Evolutionary conservation across 495 filamentous ascomycete species (phyloP).

Genomic region (Aspergillus nidulans): DNA sequence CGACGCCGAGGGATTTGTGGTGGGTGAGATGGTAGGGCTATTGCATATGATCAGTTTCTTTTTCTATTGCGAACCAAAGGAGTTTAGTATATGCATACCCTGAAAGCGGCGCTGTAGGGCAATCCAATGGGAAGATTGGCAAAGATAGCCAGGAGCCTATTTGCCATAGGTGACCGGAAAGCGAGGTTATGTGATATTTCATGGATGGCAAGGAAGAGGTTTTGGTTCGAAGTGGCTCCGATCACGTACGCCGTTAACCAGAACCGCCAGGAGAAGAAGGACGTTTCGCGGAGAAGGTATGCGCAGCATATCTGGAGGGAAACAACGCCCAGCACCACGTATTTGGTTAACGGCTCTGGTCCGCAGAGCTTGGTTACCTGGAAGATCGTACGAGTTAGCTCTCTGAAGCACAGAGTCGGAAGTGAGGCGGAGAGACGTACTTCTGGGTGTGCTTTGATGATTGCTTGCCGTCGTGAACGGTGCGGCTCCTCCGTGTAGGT

Average conservation of each 20-base stretch:
- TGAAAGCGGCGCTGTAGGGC: constrained; percentile 94
- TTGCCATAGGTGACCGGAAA: constrained; percentile 78
- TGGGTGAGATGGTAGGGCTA: constrained; percentile 97
- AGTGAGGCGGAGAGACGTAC: constrained; percentile 46
- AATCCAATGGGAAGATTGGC: constrained; percentile 95
- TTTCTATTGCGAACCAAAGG: neutral
- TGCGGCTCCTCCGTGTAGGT: constrained; percentile 99
- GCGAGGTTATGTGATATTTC: constrained; percentile 98
- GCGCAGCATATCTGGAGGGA: constrained; percentile 75
- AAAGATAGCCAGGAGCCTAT: constrained; percentile 82
- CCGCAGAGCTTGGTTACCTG: constrained; percentile 98
- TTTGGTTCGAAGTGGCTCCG: constrained; percentile 96
- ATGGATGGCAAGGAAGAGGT: constrained; percentile 97
- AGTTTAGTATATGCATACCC: constrained; percentile 47
- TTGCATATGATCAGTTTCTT: constrained; percentile 11
- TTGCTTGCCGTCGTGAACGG: constrained; percentile 79
- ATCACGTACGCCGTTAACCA: constrained; percentile 85
- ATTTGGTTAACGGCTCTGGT: constrained; percentile 93
- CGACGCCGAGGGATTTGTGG: constrained; percentile 97
- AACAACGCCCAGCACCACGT: constrained; percentile 81
- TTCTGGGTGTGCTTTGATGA: constrained; percentile 98
- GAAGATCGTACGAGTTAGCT: neutral
- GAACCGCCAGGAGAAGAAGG: constrained; percentile 79
- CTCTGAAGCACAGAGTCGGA: neutral
- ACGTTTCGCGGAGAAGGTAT: constrained; percentile 69